These are phyloP conservation scores for Pichia occidentalis DNA, from an alignment of 805 yeast genomes.

Conservation along the genomic window DNA sequence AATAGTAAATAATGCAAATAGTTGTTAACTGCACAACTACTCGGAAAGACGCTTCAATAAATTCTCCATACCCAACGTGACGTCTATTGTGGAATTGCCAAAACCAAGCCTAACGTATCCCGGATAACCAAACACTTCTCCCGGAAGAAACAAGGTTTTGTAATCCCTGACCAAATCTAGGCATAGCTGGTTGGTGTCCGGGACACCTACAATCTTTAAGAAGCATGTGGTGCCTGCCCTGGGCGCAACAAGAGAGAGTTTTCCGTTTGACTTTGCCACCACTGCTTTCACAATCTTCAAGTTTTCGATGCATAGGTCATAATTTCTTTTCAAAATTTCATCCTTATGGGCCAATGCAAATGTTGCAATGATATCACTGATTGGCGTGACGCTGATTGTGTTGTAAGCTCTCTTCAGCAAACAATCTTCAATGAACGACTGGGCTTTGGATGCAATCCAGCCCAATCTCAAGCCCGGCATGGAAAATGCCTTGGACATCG, in stretches of 20 bases:
- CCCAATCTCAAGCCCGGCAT: slow-evolving; percentile 49
- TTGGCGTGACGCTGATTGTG: slow-evolving; percentile 41
- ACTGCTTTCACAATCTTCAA: slow-evolving; percentile 26
- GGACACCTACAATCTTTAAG: slow-evolving; percentile 28
- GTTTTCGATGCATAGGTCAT: slow-evolving; percentile 34
- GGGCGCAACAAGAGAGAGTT: slow-evolving; percentile 37
- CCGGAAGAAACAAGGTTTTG: slow-evolving; percentile 40
- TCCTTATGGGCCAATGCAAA: slow-evolving; percentile 35
- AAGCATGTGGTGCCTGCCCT: slow-evolving; percentile 44
- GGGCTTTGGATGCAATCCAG: slow-evolving; percentile 40
- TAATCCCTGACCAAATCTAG: slow-evolving; percentile 31
- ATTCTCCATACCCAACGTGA: slow-evolving; percentile 31
- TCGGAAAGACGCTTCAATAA: too few relatives aligned
- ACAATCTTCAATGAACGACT: slow-evolving; percentile 27
- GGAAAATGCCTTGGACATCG: slow-evolving; percentile 49
- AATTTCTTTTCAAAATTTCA: slow-evolving; percentile 34
- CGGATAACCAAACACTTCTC: slow-evolving; percentile 38
- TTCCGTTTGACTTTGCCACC: slow-evolving; percentile 28
- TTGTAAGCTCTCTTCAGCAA: slow-evolving; percentile 42
- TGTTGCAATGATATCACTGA: slow-evolving; percentile 42
- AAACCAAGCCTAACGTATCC: slow-evolving; percentile 44
- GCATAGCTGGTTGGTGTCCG: slow-evolving; percentile 30
- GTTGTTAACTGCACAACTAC: too few relatives aligned
- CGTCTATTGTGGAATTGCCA: slow-evolving; percentile 35
- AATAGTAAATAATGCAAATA: too few relatives aligned